A percentile compares a stretch with the other conserved stretches of the same genome.
Evolutionary conservation across 306 rosid species (phyloP).

Genomic region (Acacia acuminata): DNA sequence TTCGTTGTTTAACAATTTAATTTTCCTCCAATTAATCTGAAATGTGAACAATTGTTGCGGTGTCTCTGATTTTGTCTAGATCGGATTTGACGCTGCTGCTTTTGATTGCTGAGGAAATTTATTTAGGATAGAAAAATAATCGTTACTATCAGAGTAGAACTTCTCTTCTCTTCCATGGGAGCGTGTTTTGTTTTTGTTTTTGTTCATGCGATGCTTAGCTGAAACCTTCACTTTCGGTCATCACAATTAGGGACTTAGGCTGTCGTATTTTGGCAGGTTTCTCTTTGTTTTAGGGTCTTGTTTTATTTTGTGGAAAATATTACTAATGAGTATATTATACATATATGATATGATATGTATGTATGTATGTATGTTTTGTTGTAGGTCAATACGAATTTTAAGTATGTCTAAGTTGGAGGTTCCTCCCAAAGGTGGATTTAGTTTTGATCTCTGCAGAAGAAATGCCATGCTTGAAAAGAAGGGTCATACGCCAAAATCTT

Average conservation of each 20-base stretch:
- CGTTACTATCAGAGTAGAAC: neutral
- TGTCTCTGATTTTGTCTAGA: neutral
- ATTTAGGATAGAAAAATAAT: neutral
- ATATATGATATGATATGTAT: no score
- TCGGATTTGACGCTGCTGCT: neutral
- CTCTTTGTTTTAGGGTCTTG: neutral
- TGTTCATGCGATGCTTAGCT: neutral
- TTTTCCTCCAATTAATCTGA: neutral
- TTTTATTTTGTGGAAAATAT: neutral
- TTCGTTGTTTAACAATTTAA: neutral
- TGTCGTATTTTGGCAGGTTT: neutral
- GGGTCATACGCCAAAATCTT: slow-evolving; percentile 62
- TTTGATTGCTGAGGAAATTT: neutral
- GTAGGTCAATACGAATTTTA: slow-evolving; percentile 33
- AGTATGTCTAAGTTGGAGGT: slow-evolving; percentile 53
- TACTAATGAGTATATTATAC: neutral
- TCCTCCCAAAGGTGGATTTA: slow-evolving; percentile 89
- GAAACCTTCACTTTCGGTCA: neutral
- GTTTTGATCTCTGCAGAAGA: slow-evolving; percentile 86
- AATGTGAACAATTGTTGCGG: neutral
- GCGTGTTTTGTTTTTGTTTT: neutral
- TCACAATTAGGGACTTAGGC: neutral
- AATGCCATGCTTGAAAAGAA: slow-evolving; percentile 80
- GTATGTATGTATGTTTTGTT: neutral
- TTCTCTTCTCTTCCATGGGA: neutral